These are phyloP conservation scores for Hypoxylon rickii DNA, from an alignment of 495 filamentous ascomycete species.

Conservation along the genomic window DNA sequence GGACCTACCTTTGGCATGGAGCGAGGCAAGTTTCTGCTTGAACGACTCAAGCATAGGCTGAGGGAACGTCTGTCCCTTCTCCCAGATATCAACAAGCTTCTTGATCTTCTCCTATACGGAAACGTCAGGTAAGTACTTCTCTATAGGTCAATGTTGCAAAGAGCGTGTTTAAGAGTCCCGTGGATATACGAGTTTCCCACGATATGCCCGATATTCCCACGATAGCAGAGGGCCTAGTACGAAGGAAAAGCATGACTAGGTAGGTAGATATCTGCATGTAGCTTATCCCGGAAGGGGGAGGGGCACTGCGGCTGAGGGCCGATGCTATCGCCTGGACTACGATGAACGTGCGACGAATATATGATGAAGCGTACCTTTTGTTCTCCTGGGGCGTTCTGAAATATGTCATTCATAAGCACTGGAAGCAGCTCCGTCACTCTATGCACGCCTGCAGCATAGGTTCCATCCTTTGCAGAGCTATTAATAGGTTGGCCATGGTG, in stretches of 20 bases:
- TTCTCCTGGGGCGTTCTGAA: conserved; percentile 84
- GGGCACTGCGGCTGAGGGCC: conserved; percentile 29
- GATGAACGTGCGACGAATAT: conserved; percentile 39
- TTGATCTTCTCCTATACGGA: conserved; percentile 87
- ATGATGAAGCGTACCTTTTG: conserved; percentile 89
- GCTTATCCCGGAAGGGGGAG: conserved; percentile 44
- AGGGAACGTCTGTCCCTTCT: conserved; percentile 91
- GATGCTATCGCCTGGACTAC: conserved; percentile 39
- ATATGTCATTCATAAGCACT: conserved; percentile 92
- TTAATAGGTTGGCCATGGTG: conserved; percentile 79
- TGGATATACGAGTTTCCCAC: conserved; percentile 6
- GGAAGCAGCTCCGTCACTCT: conserved; percentile 94
- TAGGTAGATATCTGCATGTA: conserved; percentile 32
- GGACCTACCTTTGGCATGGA: conserved; percentile 67
- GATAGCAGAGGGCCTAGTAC: neutral
- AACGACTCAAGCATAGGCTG: conserved; percentile 78
- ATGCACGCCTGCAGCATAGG: conserved; percentile 92
- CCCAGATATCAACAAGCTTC: conserved; percentile 97
- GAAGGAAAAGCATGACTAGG: conserved; percentile 17
- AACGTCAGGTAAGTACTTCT: conserved; percentile 47
- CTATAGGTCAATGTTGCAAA: conserved; percentile 29
- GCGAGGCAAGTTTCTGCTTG: conserved; percentile 77
- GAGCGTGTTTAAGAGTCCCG: conserved; percentile 10
- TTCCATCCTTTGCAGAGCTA: conserved; percentile 79
- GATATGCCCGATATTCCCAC: neutral